A percentile compares a stretch with the other conserved stretches of the same genome.
These are phyloP conservation scores for Sarocladiaceae sp. DNA, from an alignment of 2,329 filamentous ascomycete genomes.

Conservation along the genomic window DNA sequence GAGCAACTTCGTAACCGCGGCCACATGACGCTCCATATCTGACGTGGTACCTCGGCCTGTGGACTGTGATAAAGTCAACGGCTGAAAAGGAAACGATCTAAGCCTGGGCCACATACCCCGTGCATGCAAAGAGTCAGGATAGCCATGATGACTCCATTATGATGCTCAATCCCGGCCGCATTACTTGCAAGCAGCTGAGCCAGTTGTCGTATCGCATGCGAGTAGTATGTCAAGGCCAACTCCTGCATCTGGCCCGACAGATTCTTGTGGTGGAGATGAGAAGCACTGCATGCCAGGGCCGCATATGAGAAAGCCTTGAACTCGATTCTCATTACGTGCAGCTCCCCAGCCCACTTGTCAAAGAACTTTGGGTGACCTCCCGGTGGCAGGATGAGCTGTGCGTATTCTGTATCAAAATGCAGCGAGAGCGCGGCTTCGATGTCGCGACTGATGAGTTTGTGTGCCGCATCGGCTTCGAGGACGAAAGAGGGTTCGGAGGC, in stretches of 20 bases:
- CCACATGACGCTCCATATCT: constrained; percentile 2
- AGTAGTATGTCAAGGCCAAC: constrained; percentile 18
- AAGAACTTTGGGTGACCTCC: constrained; percentile 23
- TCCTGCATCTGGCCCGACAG: constrained; percentile 14
- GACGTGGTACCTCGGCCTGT: constrained; percentile 1
- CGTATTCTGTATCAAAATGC: constrained; percentile 18
- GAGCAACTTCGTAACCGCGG: neutral
- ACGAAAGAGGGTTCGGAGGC: neutral
- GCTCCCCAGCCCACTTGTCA: constrained; percentile 22
- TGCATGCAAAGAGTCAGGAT: constrained; percentile 4
- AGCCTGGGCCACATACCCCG: constrained; percentile 4
- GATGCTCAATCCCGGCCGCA: constrained; percentile 12
- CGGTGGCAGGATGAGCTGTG: constrained; percentile 18
- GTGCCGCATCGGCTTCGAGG: constrained; percentile 4
- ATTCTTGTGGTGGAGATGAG: constrained; percentile 17
- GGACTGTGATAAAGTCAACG: neutral
- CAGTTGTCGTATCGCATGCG: constrained; percentile 15
- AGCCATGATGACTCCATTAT: constrained; percentile 19
- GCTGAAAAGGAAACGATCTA: neutral
- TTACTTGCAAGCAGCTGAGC: constrained; percentile 13
- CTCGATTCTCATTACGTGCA: constrained; percentile 20
- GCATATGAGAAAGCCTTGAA: constrained; percentile 23
- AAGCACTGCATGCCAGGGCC: constrained; percentile 21
- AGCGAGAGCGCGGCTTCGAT: constrained; percentile 14
- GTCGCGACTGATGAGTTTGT: constrained; percentile 11